These are phyloP conservation scores for Pseudopyricularia javanii DNA, from an alignment of 2,329 filamentous ascomycete genomes.

Conservation along the genomic window DNA sequence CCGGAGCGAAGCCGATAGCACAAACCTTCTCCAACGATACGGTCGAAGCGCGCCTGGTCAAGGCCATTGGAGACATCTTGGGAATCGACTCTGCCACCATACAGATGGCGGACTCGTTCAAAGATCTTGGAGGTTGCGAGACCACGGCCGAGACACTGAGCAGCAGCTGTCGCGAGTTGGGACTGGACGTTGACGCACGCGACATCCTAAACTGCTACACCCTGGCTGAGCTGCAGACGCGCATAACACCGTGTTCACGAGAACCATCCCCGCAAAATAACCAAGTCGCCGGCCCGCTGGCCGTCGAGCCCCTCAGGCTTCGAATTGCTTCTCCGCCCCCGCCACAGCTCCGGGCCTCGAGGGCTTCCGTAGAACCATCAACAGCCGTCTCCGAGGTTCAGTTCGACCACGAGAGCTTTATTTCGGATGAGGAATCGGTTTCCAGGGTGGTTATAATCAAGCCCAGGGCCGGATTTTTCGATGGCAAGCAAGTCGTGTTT, in stretches of 20 bases:
- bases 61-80: slow-evolving; percentile 21
- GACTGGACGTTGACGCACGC: slow-evolving; percentile 20
- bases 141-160: slow-evolving; percentile 19
- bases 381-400: slow-evolving; percentile 4
- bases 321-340: slow-evolving; percentile 8
- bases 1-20: neutral
- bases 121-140: slow-evolving; percentile 28
- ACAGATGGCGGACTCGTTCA: slow-evolving; percentile 27
- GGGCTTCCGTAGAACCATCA: slow-evolving; percentile 4
- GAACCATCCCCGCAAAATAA: slow-evolving; percentile 4
- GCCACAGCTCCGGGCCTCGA: slow-evolving; percentile 11
- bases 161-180: slow-evolving; percentile 21
- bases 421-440: slow-evolving; percentile 24
- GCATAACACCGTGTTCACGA: slow-evolving; percentile 19
- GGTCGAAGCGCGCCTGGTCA: neutral
- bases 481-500: slow-evolving; percentile 35
- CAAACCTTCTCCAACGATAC: neutral
- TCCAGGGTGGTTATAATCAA: slow-evolving; percentile 28
- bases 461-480: slow-evolving; percentile 36
- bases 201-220: slow-evolving; percentile 30
- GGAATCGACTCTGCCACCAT: slow-evolving; percentile 18
- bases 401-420: slow-evolving; percentile 8
- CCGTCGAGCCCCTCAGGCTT: slow-evolving; percentile 13
- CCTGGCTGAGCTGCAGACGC: slow-evolving; percentile 30
- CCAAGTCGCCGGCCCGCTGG: slow-evolving; percentile 8